Conservation (phyloP, 164 flowering plant genomes). For the Berberis thunbergii region DNA sequence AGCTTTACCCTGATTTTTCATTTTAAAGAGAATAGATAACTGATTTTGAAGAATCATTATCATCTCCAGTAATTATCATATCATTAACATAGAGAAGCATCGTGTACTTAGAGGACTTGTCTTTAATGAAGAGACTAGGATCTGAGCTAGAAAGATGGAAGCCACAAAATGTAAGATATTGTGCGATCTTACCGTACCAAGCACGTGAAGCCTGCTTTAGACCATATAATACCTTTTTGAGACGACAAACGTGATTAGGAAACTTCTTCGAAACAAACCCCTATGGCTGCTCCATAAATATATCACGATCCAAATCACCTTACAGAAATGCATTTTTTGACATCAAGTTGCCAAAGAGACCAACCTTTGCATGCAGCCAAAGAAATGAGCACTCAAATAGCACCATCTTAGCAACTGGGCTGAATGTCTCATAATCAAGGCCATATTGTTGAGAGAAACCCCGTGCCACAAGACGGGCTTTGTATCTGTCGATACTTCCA, state of each 20-base stretch:
- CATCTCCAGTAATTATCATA: constrained; percentile 1
- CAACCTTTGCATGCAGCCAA: constrained; percentile 4
- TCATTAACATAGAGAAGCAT: constrained; percentile 8
- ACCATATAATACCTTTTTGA: too few species aligned
- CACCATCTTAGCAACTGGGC: constrained; percentile 7
- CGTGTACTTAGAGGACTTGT: neutral
- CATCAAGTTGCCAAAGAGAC: neutral
- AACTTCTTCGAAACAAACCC: neutral
- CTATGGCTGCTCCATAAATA: neutral
- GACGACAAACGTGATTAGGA: neutral
- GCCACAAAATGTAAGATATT: constrained; percentile 1
- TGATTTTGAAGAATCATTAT: constrained; percentile 1
- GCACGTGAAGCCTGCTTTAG: too few species aligned
- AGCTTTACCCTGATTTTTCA: neutral
- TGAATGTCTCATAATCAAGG: constrained; percentile 6
- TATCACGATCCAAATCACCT: neutral
- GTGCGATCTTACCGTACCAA: constrained; percentile 1
- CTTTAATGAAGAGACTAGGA: neutral
- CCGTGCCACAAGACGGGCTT: constrained; percentile 3
- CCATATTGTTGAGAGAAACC: constrained; percentile 7
- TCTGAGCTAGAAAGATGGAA: neutral
- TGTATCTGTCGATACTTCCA: neutral
- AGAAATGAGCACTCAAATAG: neutral
- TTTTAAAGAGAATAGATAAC: constrained; percentile 1
- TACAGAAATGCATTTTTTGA: neutral